phyloP scores from a whole-genome alignment of 2,329 filamentous ascomycete genomes.

The Aspergillus vadensis region DNA sequence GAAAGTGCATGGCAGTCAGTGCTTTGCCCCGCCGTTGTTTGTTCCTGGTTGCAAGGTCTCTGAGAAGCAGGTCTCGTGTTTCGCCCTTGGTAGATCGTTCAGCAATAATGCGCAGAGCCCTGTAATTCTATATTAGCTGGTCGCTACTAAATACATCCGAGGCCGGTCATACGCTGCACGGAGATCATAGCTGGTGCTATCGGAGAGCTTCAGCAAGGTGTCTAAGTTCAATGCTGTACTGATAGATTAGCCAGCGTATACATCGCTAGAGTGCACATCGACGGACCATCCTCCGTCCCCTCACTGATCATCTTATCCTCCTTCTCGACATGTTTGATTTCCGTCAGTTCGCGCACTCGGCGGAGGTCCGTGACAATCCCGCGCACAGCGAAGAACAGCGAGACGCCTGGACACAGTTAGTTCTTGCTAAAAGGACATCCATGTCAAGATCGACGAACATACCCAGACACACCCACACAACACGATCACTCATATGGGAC shows the following conservation, averaged over 20 bases:
- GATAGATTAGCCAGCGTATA: slow-evolving; percentile 20
- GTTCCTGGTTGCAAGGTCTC: slow-evolving; percentile 45
- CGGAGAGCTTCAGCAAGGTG: slow-evolving; percentile 68
- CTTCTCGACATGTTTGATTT: slow-evolving; percentile 65
- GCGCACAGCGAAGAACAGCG: slow-evolving; percentile 54
- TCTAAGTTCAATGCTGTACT: slow-evolving; percentile 58
- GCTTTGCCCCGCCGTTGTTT: slow-evolving; percentile 42
- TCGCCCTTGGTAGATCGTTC: slow-evolving; percentile 47
- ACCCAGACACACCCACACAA: slow-evolving; percentile 46
- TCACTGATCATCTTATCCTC: slow-evolving; percentile 74
- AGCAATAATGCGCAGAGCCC: slow-evolving; percentile 49
- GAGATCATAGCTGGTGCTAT: slow-evolving; percentile 72
- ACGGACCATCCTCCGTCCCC: slow-evolving; percentile 66
- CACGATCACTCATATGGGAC: slow-evolving; percentile 37
- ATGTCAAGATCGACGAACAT: not conserved
- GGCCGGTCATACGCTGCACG: slow-evolving; percentile 64
- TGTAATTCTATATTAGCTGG: slow-evolving; percentile 20
- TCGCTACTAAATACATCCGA: slow-evolving; percentile 49
- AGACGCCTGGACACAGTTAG: slow-evolving; percentile 33
- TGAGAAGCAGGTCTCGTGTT: slow-evolving; percentile 43
- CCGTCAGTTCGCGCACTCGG: slow-evolving; percentile 48
- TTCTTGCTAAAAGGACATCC: not conserved
- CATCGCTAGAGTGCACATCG: not conserved
- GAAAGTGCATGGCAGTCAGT: slow-evolving; percentile 46
- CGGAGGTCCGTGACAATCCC: slow-evolving; percentile 57